phyloP scores from a whole-genome alignment of 73 alveolate genomes.

The Paramecium tetraurelia region DNA sequence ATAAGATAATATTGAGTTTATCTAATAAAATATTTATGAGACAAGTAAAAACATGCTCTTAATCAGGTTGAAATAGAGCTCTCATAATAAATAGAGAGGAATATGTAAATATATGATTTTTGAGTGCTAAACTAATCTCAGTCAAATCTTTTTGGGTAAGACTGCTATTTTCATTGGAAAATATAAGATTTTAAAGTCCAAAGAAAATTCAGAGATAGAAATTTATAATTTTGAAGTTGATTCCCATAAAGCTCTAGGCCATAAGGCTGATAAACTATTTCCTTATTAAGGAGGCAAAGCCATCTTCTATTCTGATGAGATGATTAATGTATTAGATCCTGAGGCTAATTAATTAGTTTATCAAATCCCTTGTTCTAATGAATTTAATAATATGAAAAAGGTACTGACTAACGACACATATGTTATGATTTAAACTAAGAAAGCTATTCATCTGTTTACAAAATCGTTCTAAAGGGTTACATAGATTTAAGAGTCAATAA shows the following conservation, averaged over 20 bases:
- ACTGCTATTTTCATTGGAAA: constrained; percentile 58
- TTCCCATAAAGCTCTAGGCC: neutral
- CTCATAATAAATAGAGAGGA: neutral
- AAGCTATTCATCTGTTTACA: constrained; percentile 74
- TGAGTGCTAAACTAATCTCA: neutral
- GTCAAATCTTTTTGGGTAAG: constrained; percentile 41
- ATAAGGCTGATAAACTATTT: neutral
- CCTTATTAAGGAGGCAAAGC: constrained; percentile 16
- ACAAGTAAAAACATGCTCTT: neutral
- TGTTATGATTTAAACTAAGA: constrained; percentile 85
- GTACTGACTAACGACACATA: neutral
- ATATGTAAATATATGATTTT: neutral
- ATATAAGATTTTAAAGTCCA: constrained; percentile 36
- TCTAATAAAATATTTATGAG: constrained; percentile 65
- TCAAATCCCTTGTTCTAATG: neutral
- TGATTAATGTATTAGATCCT: neutral
- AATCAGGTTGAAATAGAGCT: constrained; percentile 16
- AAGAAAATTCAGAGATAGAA: constrained; percentile 54
- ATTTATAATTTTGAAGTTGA: constrained; percentile 56
- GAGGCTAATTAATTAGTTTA: neutral
- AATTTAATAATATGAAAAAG: neutral
- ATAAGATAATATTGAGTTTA: constrained; percentile 64
- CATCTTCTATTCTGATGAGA: neutral
- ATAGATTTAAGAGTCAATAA: constrained; percentile 76
- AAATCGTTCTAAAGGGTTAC: constrained; percentile 81